Evolutionary conservation across 192 early-diverging fungal species (phyloP).

Genomic region (Coemansia sp.): DNA sequence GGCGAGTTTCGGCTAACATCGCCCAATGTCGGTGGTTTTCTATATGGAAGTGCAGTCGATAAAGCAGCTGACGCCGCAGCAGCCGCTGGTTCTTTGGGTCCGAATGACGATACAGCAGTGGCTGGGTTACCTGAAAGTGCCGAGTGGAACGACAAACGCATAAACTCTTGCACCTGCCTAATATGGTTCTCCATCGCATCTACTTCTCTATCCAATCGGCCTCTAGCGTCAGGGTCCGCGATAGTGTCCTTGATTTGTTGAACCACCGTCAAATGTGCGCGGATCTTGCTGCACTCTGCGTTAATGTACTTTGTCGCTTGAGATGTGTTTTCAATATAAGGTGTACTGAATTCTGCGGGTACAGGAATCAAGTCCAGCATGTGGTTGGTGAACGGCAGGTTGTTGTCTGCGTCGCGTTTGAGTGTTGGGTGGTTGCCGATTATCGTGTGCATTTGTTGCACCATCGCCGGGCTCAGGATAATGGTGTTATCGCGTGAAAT

Average conservation of each 20-base stretch:
- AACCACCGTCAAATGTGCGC: conserved; percentile 40
- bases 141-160: conserved; percentile 46
- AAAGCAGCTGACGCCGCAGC: background rate
- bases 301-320: conserved; percentile 50
- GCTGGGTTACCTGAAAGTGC: conserved; percentile 47
- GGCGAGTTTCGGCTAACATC: conserved; percentile 7
- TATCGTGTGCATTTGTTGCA: conserved; percentile 51
- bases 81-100: conserved; percentile 14
- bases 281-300: conserved; percentile 41
- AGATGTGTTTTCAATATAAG: conserved; percentile 38
- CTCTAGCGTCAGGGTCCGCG: conserved; percentile 37
- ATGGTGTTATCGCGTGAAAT: conserved; percentile 37
- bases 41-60: background rate
- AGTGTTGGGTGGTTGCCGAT: conserved; percentile 49
- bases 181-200: conserved; percentile 39
- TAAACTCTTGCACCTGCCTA: conserved; percentile 42
- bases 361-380: conserved; percentile 40
- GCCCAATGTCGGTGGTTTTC: conserved; percentile 4
- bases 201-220: conserved; percentile 30
- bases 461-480: conserved; percentile 49
- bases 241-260: conserved; percentile 33
- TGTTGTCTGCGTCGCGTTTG: conserved; percentile 56
- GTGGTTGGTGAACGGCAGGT: conserved; percentile 55
- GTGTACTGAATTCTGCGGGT: conserved; percentile 32
- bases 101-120: conserved; percentile 32